A percentile compares a stretch with the other conserved stretches of the same genome.
Conservation (phyloP, 805 yeast genomes). For the Cyberlindnera saturnus region DNA sequence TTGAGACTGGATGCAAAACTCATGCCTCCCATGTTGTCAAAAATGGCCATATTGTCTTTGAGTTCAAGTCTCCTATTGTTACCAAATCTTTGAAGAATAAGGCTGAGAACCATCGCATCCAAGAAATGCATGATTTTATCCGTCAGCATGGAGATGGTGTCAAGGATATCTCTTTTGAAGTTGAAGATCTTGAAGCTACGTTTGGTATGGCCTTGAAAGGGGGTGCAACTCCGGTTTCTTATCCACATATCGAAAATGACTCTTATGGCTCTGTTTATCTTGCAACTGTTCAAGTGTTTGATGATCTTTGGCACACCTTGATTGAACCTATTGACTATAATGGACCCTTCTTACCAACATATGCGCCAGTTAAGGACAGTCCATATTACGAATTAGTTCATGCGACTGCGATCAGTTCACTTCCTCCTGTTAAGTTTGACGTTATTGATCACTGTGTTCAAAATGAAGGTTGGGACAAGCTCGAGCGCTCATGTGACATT, state of each 20-base stretch:
- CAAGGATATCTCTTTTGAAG: constrained; percentile 69
- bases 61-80: constrained; percentile 35
- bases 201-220: constrained; percentile 40
- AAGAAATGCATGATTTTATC: constrained; percentile 41
- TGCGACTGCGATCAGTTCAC: constrained; percentile 2
- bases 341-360: constrained; percentile 51
- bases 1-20: constrained; percentile 60
- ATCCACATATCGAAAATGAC: constrained; percentile 32
- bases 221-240: constrained; percentile 43
- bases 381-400: not conserved
- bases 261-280: constrained; percentile 41
- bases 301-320: constrained; percentile 68
- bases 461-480: constrained; percentile 64
- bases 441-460: constrained; percentile 77
- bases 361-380: constrained; percentile 8
- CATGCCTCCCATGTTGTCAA: constrained; percentile 54
- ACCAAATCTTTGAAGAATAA: constrained; percentile 9
- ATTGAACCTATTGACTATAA: constrained; percentile 35
- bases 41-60: constrained; percentile 49
- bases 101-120: constrained; percentile 15
- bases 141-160: constrained; percentile 71
- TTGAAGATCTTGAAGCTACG: constrained; percentile 40
- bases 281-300: constrained; percentile 49
- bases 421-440: constrained; percentile 35
- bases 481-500: constrained; percentile 50